Evolutionary conservation across 805 yeast species (phyloP).

Genomic region (Nadsonia fulvescens): DNA sequence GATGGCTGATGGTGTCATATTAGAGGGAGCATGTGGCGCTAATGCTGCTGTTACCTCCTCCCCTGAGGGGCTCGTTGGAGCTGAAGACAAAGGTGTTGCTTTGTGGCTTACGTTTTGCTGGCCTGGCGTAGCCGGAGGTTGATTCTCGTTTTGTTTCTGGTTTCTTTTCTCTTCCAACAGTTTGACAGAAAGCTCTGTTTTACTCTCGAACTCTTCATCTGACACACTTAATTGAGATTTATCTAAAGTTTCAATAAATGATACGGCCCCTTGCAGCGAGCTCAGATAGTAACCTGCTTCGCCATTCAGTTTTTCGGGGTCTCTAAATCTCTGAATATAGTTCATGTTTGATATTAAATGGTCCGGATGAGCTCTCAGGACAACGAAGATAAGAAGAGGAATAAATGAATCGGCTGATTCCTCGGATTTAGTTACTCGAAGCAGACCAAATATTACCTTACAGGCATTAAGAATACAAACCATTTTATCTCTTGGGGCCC

Average conservation of each 20-base stretch:
- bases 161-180: constrained; percentile 23
- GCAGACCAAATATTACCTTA: constrained; percentile 75
- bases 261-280: constrained; percentile 76
- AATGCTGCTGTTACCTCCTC: too few species aligned
- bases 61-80: constrained; percentile 4
- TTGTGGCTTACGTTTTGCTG: constrained; percentile 3
- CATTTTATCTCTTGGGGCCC: constrained; percentile 89
- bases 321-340: constrained; percentile 74
- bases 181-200: constrained; percentile 21
- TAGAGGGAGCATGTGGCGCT: constrained; percentile 1
- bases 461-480: constrained; percentile 84
- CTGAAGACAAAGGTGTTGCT: constrained; percentile 4
- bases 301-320: constrained; percentile 57
- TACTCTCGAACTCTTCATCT: constrained; percentile 37
- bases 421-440: constrained; percentile 46
- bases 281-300: constrained; percentile 85
- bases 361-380: constrained; percentile 48
- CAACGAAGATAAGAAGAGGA: constrained; percentile 71
- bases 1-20: constrained; percentile 17
- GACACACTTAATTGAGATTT: constrained; percentile 40
- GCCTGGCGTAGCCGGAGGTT: constrained; percentile 12
- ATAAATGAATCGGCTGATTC: constrained; percentile 89
- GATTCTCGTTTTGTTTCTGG: constrained; percentile 6
- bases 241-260: constrained; percentile 50
- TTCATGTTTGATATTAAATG: constrained; percentile 59